A percentile compares a stretch with the other conserved stretches of the same genome.
phyloP scores from a whole-genome alignment of 768 basidiomycete species.

The Cystobasidium tubakii region DNA sequence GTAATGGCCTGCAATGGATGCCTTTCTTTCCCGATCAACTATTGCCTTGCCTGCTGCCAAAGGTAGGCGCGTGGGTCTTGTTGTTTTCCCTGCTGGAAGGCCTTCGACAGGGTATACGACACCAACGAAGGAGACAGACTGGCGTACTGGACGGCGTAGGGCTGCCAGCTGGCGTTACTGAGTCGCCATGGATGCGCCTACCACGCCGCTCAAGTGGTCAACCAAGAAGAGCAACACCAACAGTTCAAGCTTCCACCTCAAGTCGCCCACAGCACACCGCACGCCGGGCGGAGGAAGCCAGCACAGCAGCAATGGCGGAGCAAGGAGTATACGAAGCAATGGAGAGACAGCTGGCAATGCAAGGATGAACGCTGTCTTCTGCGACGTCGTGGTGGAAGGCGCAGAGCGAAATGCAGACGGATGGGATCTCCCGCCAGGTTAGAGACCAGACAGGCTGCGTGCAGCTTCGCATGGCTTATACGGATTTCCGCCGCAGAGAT shows the following conservation, averaged over 20 bases:
- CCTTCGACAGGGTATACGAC: neutral
- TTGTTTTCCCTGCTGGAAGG: neutral
- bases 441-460: no score
- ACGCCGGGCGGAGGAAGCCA: neutral
- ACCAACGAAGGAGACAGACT: no score
- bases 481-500: no score
- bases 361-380: conserved; percentile 23
- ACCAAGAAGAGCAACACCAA: conserved; percentile 8
- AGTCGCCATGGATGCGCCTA: conserved; percentile 3
- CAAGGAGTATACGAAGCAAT: neutral
- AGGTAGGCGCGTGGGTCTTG: neutral
- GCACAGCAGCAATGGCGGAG: conserved; percentile 12
- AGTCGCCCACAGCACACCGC: neutral
- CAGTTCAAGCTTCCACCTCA: conserved; percentile 5
- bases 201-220: conserved; percentile 25
- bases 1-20: neutral
- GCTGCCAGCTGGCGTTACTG: no score
- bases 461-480: no score
- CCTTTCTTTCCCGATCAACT: neutral
- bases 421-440: conserved; percentile 31
- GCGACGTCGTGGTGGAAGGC: conserved; percentile 30
- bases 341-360: conserved; percentile 1
- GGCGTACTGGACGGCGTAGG: neutral
- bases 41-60: no score
- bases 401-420: conserved; percentile 4